phyloP scores from a whole-genome alignment of 352 stramenopile genomes.

The Phytophthora aleatoria region DNA sequence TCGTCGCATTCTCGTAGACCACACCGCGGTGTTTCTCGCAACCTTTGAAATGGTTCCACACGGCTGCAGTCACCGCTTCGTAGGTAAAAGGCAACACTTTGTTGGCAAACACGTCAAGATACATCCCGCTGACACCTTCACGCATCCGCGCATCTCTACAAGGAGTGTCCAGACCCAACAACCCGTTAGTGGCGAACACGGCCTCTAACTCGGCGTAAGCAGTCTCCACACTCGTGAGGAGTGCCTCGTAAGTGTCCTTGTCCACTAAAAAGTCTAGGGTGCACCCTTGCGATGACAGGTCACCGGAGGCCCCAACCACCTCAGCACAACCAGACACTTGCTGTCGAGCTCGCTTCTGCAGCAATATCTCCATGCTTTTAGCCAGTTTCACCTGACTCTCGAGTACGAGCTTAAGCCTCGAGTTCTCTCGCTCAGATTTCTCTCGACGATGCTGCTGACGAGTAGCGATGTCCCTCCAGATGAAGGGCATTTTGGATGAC shows the following conservation, averaged over 20 bases:
- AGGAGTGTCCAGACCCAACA: conserved; percentile 28
- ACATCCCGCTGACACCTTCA: conserved; percentile 36
- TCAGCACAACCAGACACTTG: conserved; percentile 36
- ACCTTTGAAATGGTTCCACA: conserved; percentile 45
- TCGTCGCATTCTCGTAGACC: conserved; percentile 38
- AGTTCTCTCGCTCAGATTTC: conserved; percentile 55
- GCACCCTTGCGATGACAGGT: conserved; percentile 23
- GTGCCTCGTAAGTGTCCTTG: conserved; percentile 36
- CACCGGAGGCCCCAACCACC: conserved; percentile 17
- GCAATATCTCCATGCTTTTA: conserved; percentile 49
- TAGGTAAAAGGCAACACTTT: conserved; percentile 40
- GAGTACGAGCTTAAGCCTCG: conserved; percentile 48
- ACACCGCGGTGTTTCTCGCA: conserved; percentile 36
- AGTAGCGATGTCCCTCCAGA: conserved; percentile 54
- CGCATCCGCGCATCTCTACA: conserved; percentile 36
- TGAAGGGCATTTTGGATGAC: conserved; percentile 17
- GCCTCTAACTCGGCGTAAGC: conserved; percentile 35
- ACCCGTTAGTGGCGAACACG: conserved; percentile 35
- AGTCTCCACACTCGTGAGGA: conserved; percentile 37
- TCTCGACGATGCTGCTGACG: conserved; percentile 47
- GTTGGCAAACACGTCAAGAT: conserved; percentile 43
- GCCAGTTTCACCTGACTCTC: conserved; percentile 59
- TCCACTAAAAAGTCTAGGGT: conserved; percentile 37
- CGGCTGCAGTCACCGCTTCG: conserved; percentile 25
- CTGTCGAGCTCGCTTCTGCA: conserved; percentile 45